phyloP scores from a whole-genome alignment of 495 filamentous ascomycete genomes.

The Penicillium silybi region DNA sequence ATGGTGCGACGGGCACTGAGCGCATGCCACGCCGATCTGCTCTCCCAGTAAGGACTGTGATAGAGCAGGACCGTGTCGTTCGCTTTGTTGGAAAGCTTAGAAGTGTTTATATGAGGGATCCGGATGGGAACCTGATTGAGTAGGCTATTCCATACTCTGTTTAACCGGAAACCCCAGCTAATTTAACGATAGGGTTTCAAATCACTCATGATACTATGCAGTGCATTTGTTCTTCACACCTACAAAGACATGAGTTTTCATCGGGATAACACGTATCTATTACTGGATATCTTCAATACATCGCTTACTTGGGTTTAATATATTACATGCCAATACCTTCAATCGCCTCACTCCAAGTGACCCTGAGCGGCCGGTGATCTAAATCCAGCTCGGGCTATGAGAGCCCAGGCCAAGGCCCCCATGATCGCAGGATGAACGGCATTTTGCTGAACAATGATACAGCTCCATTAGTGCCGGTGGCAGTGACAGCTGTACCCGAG shows the following conservation, averaged over 20 bases:
- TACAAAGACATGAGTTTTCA: too few relatives aligned
- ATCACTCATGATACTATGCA: slow-evolving; percentile 8
- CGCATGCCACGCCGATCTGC: not conserved
- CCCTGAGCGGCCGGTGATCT: too few relatives aligned
- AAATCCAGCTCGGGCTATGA: too few relatives aligned
- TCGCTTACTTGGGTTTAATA: too few relatives aligned
- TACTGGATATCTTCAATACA: too few relatives aligned
- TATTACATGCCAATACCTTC: too few relatives aligned
- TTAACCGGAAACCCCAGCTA: not conserved
- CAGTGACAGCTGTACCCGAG: slow-evolving; percentile 1
- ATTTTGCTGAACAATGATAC: slow-evolving; percentile 1
- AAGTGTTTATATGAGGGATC: slow-evolving; percentile 54
- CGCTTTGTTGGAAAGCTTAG: slow-evolving; percentile 32
- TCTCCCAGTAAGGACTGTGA: not conserved
- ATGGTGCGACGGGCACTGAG: not conserved
- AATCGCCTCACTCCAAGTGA: too few relatives aligned
- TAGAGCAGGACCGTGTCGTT: not conserved
- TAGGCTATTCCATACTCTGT: slow-evolving; percentile 15
- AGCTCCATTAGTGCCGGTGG: not conserved
- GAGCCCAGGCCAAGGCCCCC: not conserved
- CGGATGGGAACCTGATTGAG: slow-evolving; percentile 57
- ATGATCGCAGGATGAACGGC: not conserved
- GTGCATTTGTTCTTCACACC: too few relatives aligned
- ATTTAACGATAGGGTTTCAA: slow-evolving; percentile 13
- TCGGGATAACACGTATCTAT: too few relatives aligned